Conservation (phyloP, 768 basidiomycete species). For the Pleurotus citrinopileatus region DNA sequence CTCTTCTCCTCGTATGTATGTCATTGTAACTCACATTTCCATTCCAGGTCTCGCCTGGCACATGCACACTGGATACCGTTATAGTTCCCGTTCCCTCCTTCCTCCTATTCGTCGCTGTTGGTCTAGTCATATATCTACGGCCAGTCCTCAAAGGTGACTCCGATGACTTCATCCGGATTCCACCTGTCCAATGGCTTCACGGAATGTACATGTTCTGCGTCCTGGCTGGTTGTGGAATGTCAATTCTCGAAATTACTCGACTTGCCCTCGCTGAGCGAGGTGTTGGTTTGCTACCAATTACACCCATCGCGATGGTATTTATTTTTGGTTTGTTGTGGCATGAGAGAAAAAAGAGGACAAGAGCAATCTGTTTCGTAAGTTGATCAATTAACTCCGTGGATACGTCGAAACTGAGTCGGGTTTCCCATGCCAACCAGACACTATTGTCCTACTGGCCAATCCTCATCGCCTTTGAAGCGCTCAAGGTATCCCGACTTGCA, state of each 20-base stretch:
- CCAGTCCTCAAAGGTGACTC: background rate
- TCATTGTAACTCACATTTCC: background rate
- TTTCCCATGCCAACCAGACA: constrained; percentile 11
- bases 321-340: constrained; percentile 17
- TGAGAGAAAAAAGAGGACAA: constrained; percentile 17
- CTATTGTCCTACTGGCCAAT: constrained; percentile 22
- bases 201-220: constrained; percentile 24
- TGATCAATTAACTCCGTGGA: background rate
- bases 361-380: constrained; percentile 16
- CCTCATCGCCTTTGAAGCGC: constrained; percentile 15
- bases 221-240: constrained; percentile 22
- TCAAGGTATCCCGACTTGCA: constrained; percentile 19
- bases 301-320: constrained; percentile 17
- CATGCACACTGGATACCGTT: constrained; percentile 22
- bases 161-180: background rate
- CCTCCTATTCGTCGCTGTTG: constrained; percentile 17
- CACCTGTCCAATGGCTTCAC: constrained; percentile 19
- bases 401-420: background rate
- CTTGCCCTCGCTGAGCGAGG: constrained; percentile 24
- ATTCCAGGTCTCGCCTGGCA: background rate
- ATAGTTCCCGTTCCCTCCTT: constrained; percentile 27
- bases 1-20: background rate
- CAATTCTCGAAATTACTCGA: constrained; percentile 25
- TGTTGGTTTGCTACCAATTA: constrained; percentile 25
- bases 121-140: constrained; percentile 6